Evolutionary conservation across 202 grass and related monocot species (phyloP), one percentile per base, ranked within the genome.

Genomic region (Schoenoplectus tabernaemontani): DNA sequence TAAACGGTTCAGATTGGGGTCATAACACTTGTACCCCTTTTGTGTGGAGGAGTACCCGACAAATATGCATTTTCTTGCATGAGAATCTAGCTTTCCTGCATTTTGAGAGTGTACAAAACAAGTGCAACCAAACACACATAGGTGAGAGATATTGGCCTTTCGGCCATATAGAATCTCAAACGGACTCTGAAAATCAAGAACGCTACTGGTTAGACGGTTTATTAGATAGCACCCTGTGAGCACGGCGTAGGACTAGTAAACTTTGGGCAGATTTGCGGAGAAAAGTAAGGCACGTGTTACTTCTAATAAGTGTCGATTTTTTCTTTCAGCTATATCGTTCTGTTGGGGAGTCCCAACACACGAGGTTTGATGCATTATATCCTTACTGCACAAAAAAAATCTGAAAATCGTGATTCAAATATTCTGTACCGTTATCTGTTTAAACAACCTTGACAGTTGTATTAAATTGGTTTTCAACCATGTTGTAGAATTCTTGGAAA

Each of bases 241-340:
- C 16, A 56, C 53, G 20, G 16, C 53, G 9, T 56, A n/a, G 53
- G 53, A 56, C 53, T 17, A 56, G 53, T 19, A 56, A 56, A 19
- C 20, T 56, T 56, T 56, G 0, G 53, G 53, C 53, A 56, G 47
- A 50, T 50, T 50, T n/a, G n/a, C n/a, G n/a, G n/a, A n/a, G n/a
- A n/a, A n/a, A n/a, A n/a, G n/a, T n/a, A n/a, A n/a, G n/a, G n/a
- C n/a, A n/a, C n/a, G n/a, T n/a, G n/a, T n/a, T n/a, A n/a, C n/a
- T n/a, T n/a, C n/a, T n/a, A n/a, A n/a, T n/a, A n/a, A n/a, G n/a
- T n/a, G n/a, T n/a, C n/a, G n/a, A n/a, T n/a, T n/a, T n/a, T n/a
- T 81, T 68, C 20, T 50, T 65, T 70, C 57, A 48, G 33, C 77
- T 44, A 80, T 30, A 39, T 33, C 56, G 23, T 80, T 80, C 37